Evolutionary conservation across 257 asterid genomes (phyloP), one percentile per base, ranked within the genome.

Genomic region (Solanum tarapatanum): DNA sequence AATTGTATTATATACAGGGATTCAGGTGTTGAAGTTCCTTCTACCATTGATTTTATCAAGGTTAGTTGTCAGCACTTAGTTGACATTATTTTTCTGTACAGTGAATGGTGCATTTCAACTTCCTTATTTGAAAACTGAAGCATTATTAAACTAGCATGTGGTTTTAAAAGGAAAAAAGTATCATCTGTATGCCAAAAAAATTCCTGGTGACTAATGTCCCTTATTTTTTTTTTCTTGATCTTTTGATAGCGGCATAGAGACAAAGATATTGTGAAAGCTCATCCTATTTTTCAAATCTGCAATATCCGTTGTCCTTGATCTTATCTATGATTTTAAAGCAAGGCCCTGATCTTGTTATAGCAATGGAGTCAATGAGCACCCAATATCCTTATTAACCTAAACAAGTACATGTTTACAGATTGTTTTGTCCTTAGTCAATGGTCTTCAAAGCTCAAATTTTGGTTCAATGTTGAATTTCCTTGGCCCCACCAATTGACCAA

Each of bases 11-110:
- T 23, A 90, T 88, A 89, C 92, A 96, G 99, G 99, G 90, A 90
- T 90, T 93, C 98, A 66, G 87, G 92, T 82, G 90, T 82, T 72
- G 91, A 93, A 86, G 93, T 85, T 90, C 94, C 95, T 88, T 89
- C 93, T 5, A 86, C 94, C 55, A 83, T 88, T 3, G 92, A 92
- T 86, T 91, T 90, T 88, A 84, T 94, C 88, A 91, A 93, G 98
- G 99, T 96, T 75, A 87, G 92, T 80, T n/a, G 83, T 85, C 51
- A 35, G 32, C 51, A 87, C 48, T 84, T 39, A 16, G 12, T 82
- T 33, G 45, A 8, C 60, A 43, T 77, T 36, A 23, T 58, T 37
- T 30, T 74, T 4, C 58, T 26, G 14, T 80, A 21, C 45, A 32
- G 55, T 36, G 39, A n/a, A 33, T 55, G 33, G 48, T 17, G 51